Evolutionary conservation across 1,284 basidiomycete species (phyloP), one percentile per base, ranked within the genome.

Genomic region (Dichomitus squalens): DNA sequence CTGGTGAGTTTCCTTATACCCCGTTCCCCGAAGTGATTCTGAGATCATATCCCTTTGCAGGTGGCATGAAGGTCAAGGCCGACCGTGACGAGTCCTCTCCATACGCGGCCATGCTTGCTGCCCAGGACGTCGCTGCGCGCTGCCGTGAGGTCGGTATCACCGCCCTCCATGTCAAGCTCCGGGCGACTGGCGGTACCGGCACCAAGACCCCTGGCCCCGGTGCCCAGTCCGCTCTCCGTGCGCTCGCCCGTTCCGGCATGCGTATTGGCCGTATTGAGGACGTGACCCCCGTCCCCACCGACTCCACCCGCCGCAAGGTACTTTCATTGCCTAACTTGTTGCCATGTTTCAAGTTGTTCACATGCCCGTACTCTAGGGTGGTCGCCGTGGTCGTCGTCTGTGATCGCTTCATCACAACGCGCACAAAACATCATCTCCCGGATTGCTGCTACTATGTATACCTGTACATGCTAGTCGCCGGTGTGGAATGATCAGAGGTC

Each of bases 41-140:
- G 4, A 7, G 12, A 47, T 80, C 23, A 38, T 33, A 23, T 16
- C 9, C 21, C 33, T 31, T 16, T 49, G 52, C 61, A 92, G 92
- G 93, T 73, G 96, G 96, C 66, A 99, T 99, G 97, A 99, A 99
- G 84, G 96, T 99, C 83, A 99, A 99, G 85, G 97, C 96, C 39
- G 96, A 99, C 80, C 93, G 97, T 81, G 96, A 99, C 82, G 96
- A 99, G 83, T 98, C 96, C 51, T 98, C 96, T 39, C 94, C 96
- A 25, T 99, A 98, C 81, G 97, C 96, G 64, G 97, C 97, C 75
- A 98, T 99, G 96, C 85, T 98, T 78, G 96, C 96, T 64, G 96
- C 96, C 55, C 96, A 98, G 82, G 96, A 98, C 73, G 94, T 95
- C 68, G 96, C 96, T 63, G 77, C 83, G 58, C 93, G 96, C 69